Conservation (phyloP, 192 early-diverging fungal species). For the Backusella mclennaniae region DNA sequence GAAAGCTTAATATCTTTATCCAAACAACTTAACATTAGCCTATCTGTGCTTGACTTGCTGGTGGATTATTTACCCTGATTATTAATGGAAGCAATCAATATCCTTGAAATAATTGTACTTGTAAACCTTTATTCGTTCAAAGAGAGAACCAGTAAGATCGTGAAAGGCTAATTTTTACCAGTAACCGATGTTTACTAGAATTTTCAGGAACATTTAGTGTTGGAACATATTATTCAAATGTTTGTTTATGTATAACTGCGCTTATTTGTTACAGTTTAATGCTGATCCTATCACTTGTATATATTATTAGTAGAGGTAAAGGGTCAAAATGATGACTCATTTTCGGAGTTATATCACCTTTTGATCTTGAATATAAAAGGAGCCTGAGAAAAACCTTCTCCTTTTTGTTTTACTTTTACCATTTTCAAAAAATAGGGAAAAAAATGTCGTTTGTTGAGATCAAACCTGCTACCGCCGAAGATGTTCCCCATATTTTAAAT, state of each 20-base stretch:
- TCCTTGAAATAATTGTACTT: too few relatives aligned
- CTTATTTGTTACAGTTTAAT: not conserved
- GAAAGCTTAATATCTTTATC: not conserved
- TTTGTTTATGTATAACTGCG: not conserved
- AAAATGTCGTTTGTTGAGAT: conserved; percentile 28
- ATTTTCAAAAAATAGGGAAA: not conserved
- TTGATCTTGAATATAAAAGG: not conserved
- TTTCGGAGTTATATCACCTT: not conserved
- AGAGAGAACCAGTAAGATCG: not conserved
- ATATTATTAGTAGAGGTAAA: not conserved
- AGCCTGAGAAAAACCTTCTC: not conserved
- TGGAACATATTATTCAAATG: too few relatives aligned
- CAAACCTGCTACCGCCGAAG: conserved; percentile 52
- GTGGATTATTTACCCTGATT: not conserved
- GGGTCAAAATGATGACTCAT: not conserved
- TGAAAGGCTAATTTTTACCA: not conserved
- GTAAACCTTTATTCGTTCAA: not conserved
- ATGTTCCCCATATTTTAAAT: conserved; percentile 62
- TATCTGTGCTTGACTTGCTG: not conserved
- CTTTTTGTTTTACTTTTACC: conserved; percentile 10
- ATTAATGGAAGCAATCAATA: not conserved
- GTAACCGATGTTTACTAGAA: too few relatives aligned
- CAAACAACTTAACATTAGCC: not conserved
- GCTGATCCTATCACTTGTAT: not conserved
- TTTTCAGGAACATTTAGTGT: too few relatives aligned